These are phyloP conservation scores for Catharanthus roseus DNA, from an alignment of 257 asterid genomes.

Conservation along the genomic window DNA sequence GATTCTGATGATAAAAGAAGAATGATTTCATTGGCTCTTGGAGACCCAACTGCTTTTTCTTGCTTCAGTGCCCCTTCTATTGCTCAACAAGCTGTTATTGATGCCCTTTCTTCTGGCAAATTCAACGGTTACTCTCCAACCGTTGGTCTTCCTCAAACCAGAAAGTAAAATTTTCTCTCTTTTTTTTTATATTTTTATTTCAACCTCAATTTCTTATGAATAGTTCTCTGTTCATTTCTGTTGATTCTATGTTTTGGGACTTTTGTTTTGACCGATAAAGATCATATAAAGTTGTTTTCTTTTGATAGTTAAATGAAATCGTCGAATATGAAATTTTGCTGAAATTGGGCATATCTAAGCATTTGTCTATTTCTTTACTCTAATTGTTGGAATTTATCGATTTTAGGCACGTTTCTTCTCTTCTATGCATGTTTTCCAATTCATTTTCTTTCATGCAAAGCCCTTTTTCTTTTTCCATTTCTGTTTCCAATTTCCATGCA, in stretches of 20 bases:
- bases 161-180: slow-evolving; percentile 37
- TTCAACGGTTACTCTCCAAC: slow-evolving; percentile 87
- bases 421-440: not conserved
- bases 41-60: slow-evolving; percentile 75
- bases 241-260: not conserved
- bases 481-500: not conserved
- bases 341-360: not conserved
- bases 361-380: not conserved
- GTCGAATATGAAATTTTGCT: not conserved
- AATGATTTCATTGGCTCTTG: slow-evolving; percentile 71
- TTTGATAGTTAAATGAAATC: not conserved
- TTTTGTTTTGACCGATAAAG: not conserved
- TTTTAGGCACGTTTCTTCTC: not conserved
- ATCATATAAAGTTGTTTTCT: not conserved
- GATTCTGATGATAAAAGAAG: slow-evolving; percentile 23
- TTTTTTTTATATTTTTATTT: not conserved
- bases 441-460: not conserved
- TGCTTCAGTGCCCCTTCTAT: slow-evolving; percentile 52
- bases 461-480: not conserved
- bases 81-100: slow-evolving; percentile 55
- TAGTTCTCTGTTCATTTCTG: not conserved
- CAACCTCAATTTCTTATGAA: not conserved
- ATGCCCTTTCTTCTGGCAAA: slow-evolving; percentile 48
- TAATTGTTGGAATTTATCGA: not conserved
- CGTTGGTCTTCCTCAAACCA: slow-evolving; percentile 75